A percentile compares a stretch with the other conserved stretches of the same genome.
These are phyloP conservation scores for Neocucurbitaria cava DNA, from an alignment of 2,329 filamentous ascomycete species.

Conservation along the genomic window DNA sequence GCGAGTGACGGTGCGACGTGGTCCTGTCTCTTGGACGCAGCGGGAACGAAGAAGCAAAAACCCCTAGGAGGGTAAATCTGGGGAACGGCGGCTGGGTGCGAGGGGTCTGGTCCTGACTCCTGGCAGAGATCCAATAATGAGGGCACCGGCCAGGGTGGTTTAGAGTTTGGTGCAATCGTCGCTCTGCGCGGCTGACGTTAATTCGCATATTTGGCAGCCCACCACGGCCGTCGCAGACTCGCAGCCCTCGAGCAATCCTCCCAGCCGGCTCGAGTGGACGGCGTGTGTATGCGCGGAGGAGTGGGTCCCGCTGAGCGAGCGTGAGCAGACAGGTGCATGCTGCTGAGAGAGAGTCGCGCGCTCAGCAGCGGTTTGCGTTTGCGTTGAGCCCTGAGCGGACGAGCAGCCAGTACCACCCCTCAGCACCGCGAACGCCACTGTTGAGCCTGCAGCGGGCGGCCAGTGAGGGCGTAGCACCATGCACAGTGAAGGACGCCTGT, in stretches of 20 bases:
- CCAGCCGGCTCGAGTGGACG: constrained; percentile 12
- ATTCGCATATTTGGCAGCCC: neutral
- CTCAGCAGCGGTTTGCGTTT: neutral
- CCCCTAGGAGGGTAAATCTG: constrained; percentile 30
- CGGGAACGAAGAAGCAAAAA: constrained; percentile 38
- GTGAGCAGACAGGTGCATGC: no score
- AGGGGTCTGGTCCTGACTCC: neutral
- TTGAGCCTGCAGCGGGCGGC: constrained; percentile 10
- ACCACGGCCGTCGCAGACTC: neutral
- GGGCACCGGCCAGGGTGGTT: constrained; percentile 3
- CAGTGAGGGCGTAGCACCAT: constrained; percentile 6
- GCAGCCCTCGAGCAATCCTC: neutral
- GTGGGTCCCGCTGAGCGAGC: neutral
- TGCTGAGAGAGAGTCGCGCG: neutral
- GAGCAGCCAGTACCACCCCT: neutral
- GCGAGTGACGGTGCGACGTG: neutral
- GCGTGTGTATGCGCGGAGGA: constrained; percentile 5
- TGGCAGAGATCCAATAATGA: constrained; percentile 5
- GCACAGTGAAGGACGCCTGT: constrained; percentile 8
- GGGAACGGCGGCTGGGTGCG: constrained; percentile 30
- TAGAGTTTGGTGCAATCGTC: constrained; percentile 10
- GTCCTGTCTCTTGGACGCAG: neutral
- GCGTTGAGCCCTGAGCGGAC: neutral
- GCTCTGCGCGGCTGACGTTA: constrained; percentile 29
- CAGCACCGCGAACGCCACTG: constrained; percentile 1